These are phyloP conservation scores for Leccinum angustisporum DNA, from an alignment of 1,284 basidiomycete species.

Conservation along the genomic window DNA sequence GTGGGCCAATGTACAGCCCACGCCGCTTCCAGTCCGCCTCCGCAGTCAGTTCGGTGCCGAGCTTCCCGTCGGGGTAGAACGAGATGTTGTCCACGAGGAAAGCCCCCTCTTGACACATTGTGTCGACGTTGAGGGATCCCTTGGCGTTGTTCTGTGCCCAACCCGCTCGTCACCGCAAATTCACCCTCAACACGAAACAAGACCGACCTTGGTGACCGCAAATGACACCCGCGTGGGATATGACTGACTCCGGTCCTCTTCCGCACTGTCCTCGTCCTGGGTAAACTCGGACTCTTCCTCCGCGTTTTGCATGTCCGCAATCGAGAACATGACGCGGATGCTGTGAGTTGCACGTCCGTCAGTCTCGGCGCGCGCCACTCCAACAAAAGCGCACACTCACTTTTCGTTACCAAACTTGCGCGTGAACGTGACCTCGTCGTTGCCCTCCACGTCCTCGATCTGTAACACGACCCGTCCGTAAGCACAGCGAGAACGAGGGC, in stretches of 20 bases:
- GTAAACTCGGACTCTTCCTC: conserved; percentile 47
- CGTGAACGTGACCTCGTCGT: conserved; percentile 81
- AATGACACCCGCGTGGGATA: conserved; percentile 80
- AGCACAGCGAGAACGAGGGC: background rate
- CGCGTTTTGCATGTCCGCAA: conserved; percentile 67
- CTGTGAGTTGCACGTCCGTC: conserved; percentile 37
- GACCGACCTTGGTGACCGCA: conserved; percentile 77
- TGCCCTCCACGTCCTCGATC: conserved; percentile 72
- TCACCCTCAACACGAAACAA: background rate
- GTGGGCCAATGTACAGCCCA: conserved; percentile 89
- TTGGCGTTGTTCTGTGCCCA: conserved; percentile 40
- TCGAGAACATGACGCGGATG: conserved; percentile 81
- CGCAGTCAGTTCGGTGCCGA: conserved; percentile 79
- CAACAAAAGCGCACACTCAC: conserved; percentile 45
- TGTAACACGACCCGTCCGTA: conserved; percentile 30
- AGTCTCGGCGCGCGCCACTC: background rate
- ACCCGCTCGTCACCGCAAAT: conserved; percentile 2
- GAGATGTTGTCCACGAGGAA: conserved; percentile 90
- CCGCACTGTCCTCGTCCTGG: conserved; percentile 37
- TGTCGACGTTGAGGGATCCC: conserved; percentile 78
- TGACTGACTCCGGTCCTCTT: conserved; percentile 42
- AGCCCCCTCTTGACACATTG: conserved; percentile 79
- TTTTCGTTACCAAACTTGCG: conserved; percentile 91
- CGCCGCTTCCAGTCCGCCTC: conserved; percentile 94
- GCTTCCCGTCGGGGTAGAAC: conserved; percentile 73